These are phyloP conservation scores for Trametes sp. DNA, from an alignment of 1,284 basidiomycete species.

Conservation along the genomic window DNA sequence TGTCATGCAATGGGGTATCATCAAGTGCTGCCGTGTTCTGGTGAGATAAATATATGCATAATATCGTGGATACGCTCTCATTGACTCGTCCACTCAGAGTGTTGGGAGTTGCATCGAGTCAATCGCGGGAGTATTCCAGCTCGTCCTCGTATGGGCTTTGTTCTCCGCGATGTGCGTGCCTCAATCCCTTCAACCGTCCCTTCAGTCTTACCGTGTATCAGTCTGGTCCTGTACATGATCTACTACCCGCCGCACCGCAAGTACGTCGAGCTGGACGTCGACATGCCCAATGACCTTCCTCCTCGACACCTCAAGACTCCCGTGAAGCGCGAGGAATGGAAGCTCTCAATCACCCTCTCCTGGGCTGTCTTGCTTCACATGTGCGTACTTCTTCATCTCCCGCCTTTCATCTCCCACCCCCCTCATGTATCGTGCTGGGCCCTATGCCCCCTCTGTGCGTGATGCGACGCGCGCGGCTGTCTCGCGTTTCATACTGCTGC, in stretches of 20 bases:
- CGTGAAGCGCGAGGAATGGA: conserved; percentile 74
- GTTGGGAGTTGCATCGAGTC: conserved; percentile 82
- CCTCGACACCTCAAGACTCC: conserved; percentile 55
- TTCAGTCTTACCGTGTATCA: conserved; percentile 43
- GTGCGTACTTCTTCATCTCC: conserved; percentile 48
- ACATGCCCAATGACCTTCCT: conserved; percentile 52
- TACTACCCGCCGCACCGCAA: conserved; percentile 91
- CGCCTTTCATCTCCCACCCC: neutral
- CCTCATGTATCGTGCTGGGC: neutral
- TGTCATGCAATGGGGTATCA: conserved; percentile 87
- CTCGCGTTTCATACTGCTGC: neutral
- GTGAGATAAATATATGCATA: conserved; percentile 51
- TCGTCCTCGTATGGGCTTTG: conserved; percentile 85
- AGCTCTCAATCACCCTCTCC: conserved; percentile 74
- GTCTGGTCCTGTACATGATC: conserved; percentile 88
- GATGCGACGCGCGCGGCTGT: too few species aligned
- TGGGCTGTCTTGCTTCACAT: conserved; percentile 80
- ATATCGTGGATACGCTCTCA: neutral
- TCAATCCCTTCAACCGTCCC: too few species aligned
- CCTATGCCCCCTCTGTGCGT: neutral
- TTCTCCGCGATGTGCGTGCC: conserved; percentile 83
- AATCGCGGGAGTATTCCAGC: conserved; percentile 86
- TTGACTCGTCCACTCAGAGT: conserved; percentile 51
- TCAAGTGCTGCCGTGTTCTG: conserved; percentile 82
- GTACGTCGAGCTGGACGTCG: conserved; percentile 59